Percentiles rank a stretch among this genome's conserved stretches.
phyloP scores from a whole-genome alignment of 2,329 filamentous ascomycete species.

The Beauveria australis region DNA sequence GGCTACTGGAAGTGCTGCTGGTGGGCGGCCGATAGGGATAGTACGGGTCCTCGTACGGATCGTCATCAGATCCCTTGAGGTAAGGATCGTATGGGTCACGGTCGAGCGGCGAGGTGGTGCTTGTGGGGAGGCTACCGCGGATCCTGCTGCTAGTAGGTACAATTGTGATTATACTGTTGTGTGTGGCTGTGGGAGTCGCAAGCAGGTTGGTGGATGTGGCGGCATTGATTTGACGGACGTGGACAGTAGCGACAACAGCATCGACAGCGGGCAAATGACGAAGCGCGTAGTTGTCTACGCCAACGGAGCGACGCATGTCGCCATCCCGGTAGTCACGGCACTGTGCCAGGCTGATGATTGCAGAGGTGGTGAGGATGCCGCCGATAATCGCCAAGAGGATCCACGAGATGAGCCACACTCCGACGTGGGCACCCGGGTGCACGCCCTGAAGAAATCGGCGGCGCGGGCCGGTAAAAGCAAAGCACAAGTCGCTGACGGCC shows the following conservation, averaged over 20 bases:
- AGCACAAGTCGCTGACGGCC: slow-evolving; percentile 27
- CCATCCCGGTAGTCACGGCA: slow-evolving; percentile 4
- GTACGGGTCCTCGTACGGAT: neutral
- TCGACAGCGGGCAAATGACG: neutral
- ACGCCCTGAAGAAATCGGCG: slow-evolving; percentile 28
- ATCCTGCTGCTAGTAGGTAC: neutral
- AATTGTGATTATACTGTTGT: neutral
- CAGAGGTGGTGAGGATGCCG: slow-evolving; percentile 15
- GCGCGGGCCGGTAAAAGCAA: slow-evolving; percentile 22
- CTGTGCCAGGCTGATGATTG: neutral
- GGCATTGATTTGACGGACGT: neutral
- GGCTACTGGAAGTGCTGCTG: neutral
- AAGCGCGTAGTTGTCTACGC: neutral
- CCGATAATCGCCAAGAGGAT: slow-evolving; percentile 22
- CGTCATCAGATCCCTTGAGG: neutral
- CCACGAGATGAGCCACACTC: slow-evolving; percentile 34
- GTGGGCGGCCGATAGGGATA: neutral
- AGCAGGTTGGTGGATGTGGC: neutral
- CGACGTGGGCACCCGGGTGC: slow-evolving; percentile 36
- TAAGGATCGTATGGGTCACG: neutral
- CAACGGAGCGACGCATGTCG: neutral
- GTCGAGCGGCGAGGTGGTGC: neutral
- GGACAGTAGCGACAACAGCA: neutral
- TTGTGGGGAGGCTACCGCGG: neutral
- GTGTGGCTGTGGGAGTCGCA: neutral